Percentiles rank a stretch among this genome's conserved stretches.
phyloP scores from a whole-genome alignment of 202 grass and related monocot genomes.

The Setaria italica region DNA sequence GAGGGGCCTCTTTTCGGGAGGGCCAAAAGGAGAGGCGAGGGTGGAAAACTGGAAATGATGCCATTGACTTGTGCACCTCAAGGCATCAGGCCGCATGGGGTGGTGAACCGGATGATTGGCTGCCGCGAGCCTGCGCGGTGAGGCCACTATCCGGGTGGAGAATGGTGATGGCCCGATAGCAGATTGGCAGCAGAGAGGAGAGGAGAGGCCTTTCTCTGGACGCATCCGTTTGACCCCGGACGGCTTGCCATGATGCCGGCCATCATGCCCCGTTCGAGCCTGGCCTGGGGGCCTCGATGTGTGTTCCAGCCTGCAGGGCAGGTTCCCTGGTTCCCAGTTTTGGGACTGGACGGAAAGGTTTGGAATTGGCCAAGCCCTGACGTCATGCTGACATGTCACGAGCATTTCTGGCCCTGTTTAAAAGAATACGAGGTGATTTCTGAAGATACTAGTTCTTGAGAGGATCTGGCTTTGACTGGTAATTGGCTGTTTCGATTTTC shows the following conservation, averaged over 20 bases:
- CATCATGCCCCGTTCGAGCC: conserved; percentile 36
- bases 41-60: conserved; percentile 41
- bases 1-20: neutral
- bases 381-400: neutral
- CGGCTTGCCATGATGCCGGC: conserved; percentile 31
- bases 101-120: conserved; percentile 56
- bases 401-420: neutral
- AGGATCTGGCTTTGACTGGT: neutral
- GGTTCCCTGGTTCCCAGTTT: conserved; percentile 34
- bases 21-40: conserved; percentile 3
- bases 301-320: conserved; percentile 52
- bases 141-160: conserved; percentile 32
- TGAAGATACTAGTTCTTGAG: neutral
- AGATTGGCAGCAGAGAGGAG: neutral
- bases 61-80: conserved; percentile 55
- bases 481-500: neutral
- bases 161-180: neutral
- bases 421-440: neutral
- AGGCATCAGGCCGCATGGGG: neutral
- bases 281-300: neutral
- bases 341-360: neutral
- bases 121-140: conserved; percentile 16
- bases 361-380: neutral
- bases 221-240: conserved; percentile 51
- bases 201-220: conserved; percentile 34